phyloP scores from a whole-genome alignment of 2,329 filamentous ascomycete genomes.

The Fusarium tjaetaba region DNA sequence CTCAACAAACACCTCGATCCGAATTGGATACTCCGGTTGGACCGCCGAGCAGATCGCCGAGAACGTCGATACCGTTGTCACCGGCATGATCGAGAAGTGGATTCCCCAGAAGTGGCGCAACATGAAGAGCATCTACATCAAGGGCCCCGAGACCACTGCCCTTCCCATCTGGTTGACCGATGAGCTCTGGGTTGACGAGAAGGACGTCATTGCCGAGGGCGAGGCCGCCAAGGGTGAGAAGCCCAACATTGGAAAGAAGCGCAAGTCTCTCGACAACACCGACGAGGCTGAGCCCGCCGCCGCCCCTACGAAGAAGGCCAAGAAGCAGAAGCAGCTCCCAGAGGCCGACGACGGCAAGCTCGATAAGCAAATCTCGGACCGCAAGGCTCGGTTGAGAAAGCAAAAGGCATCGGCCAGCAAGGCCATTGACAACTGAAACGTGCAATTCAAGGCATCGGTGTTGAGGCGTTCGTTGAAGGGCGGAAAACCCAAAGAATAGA shows the following conservation, averaged over 20 bases:
- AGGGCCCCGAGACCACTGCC: constrained; percentile 86
- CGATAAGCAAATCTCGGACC: constrained; percentile 68
- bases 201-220: constrained; percentile 74
- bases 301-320: constrained; percentile 52
- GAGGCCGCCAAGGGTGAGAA: constrained; percentile 59
- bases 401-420: constrained; percentile 67
- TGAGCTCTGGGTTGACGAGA: constrained; percentile 87
- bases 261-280: constrained; percentile 58
- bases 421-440: constrained; percentile 56
- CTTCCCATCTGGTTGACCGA: constrained; percentile 95
- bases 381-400: constrained; percentile 67
- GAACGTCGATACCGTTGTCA: constrained; percentile 80
- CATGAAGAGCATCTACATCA: constrained; percentile 86
- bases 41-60: constrained; percentile 78
- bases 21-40: constrained; percentile 80
- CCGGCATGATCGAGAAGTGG: constrained; percentile 78
- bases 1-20: constrained; percentile 81
- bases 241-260: constrained; percentile 73
- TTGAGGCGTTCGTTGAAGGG: constrained; percentile 49
- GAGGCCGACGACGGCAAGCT: constrained; percentile 63
- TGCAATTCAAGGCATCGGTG: constrained; percentile 45
- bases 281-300: constrained; percentile 58
- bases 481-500: constrained; percentile 38
- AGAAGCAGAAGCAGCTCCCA: constrained; percentile 48
- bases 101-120: constrained; percentile 90